Evolutionary conservation across 2,329 filamentous ascomycete genomes (phyloP), one percentile per base, ranked within the genome.

Genomic region (Neonectria sp.): DNA sequence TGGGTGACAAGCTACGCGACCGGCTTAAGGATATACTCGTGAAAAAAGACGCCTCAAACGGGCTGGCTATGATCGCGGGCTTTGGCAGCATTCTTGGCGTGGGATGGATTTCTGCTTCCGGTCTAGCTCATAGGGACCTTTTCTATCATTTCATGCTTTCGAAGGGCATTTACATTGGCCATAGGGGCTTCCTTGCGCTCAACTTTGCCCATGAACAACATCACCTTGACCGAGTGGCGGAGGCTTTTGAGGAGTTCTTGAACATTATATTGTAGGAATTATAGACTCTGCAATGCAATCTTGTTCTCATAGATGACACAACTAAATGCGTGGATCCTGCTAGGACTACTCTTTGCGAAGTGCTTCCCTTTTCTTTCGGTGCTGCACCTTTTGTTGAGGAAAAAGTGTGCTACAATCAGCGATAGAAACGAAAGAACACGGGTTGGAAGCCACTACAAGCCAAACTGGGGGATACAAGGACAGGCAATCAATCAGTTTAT

Each of bases 181-280:
- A 77, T 7, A 65, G 78, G 24, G 80, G 80, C 0, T 75, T 72
- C 35, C 72, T 78, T 27, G 74, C 78, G 1, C 67, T 82, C 57
- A 79, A 76, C 27, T 57, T 82, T 24, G 71, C 68, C 24, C 76
- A 77, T 9, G 68, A 76, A 0, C 70, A 77, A n/a, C 67, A 72
- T 31, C 78, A 79, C 65, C 55, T 80, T 24, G 75, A 79, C 51
- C 56, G 69, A 27, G 80, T 81, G 64, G 76, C 80, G 3, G 65
- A 67, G 4, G 74, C 70, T 37, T 78, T 81, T 8, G 29, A 21
- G 49, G 66, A 29, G 31, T 80, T 81, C 49, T 33, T 53, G 29
- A 40, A 40, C 17, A 11, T 40, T 40, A 6, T 40, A 40, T 40
- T 15, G 3, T 40, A 40, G 35, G 12, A 15, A 40, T 40, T 11